Percentiles rank a stretch among this genome's conserved stretches.
These are phyloP conservation scores for Pueraria montana DNA, from an alignment of 306 rosid species.

Conservation along the genomic window DNA sequence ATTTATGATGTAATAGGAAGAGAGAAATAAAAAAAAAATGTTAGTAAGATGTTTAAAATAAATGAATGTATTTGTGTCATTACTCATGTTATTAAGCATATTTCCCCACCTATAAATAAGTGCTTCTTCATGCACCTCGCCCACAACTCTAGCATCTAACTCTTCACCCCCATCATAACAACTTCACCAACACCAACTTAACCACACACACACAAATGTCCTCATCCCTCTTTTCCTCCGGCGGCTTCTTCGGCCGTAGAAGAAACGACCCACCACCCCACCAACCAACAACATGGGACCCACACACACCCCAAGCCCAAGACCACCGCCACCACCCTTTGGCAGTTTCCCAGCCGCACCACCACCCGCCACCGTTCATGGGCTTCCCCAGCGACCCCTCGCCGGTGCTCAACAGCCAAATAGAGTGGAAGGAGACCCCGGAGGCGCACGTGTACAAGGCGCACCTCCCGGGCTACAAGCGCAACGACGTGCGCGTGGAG, in stretches of 20 bases:
- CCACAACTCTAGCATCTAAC: background rate
- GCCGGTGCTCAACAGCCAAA: constrained; percentile 30
- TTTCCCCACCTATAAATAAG: background rate
- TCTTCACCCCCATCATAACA: background rate
- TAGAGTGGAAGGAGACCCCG: constrained; percentile 58
- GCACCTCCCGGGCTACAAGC: constrained; percentile 57
- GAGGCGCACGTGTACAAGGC: constrained; percentile 56
- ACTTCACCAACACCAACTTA: background rate
- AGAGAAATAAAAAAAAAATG: no score
- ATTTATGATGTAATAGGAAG: no score
- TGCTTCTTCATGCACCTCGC: background rate
- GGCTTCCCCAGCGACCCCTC: constrained; percentile 40
- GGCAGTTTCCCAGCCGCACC: background rate
- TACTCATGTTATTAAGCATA: no score
- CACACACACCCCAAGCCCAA: background rate
- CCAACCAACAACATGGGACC: constrained; percentile 18
- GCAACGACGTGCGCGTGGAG: constrained; percentile 61
- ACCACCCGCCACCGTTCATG: background rate
- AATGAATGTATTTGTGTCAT: no score
- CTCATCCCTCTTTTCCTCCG: background rate
- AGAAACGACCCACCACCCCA: constrained; percentile 38
- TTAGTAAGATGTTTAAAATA: no score
- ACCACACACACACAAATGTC: background rate
- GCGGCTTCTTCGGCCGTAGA: constrained; percentile 26
- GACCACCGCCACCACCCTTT: background rate